Conservation (phyloP, 1,284 basidiomycete species). For the Stygiomarasmius scandens region DNA sequence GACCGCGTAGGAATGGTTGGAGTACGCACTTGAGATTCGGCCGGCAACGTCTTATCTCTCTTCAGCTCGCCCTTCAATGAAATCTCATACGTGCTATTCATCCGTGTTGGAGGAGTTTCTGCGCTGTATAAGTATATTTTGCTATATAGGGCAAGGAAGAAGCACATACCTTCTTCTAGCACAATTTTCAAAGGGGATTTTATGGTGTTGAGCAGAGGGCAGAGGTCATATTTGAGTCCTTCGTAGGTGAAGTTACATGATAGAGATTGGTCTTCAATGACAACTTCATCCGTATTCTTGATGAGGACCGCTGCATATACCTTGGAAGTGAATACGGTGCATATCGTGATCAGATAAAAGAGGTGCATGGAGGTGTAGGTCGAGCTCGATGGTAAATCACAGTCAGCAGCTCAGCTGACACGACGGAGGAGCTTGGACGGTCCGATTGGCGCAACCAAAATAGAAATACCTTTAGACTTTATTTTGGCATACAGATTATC, state of each 20-base stretch:
- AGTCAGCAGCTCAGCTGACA: too few relatives aligned
- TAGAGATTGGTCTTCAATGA: neutral
- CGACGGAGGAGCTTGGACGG: too few relatives aligned
- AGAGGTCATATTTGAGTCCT: constrained; percentile 7
- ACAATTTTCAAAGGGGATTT: neutral
- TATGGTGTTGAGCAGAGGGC: constrained; percentile 1
- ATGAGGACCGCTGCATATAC: neutral
- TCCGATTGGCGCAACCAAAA: too few relatives aligned
- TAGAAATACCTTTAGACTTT: too few relatives aligned
- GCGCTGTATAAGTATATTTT: neutral
- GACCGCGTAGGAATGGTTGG: neutral
- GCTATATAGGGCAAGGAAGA: neutral
- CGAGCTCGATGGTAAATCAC: too few relatives aligned
- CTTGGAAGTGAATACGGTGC: neutral
- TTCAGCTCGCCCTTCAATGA: constrained; percentile 7
- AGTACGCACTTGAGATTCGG: constrained; percentile 7
- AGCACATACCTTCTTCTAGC: neutral
- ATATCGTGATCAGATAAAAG: neutral
- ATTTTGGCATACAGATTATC: too few relatives aligned
- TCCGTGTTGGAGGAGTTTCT: constrained; percentile 10
- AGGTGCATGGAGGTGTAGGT: neutral
- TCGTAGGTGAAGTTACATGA: constrained; percentile 4
- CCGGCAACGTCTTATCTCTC: constrained; percentile 11
- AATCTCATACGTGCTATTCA: constrained; percentile 9
- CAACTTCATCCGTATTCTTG: neutral